Conservation (phyloP, 2,329 filamentous ascomycete species). For the Bipolaris cookei region DNA sequence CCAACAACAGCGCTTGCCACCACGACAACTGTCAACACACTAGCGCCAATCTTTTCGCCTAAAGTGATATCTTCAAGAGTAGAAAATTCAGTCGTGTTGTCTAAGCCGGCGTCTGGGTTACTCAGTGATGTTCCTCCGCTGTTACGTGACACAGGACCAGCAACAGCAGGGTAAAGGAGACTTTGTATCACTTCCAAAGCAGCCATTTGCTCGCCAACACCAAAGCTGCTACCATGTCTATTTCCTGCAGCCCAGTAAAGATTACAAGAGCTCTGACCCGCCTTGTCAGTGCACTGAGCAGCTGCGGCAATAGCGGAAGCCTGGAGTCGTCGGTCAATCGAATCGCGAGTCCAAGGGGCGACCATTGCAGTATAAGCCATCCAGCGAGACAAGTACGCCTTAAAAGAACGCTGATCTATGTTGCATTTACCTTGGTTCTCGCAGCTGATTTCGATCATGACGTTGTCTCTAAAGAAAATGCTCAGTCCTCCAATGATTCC, state of each 20-base stretch:
- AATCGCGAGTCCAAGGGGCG: constrained; percentile 45
- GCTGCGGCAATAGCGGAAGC: constrained; percentile 64
- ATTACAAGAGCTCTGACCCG: constrained; percentile 55
- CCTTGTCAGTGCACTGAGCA: constrained; percentile 59
- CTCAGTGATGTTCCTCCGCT: too few relatives aligned
- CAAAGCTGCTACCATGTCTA: constrained; percentile 56
- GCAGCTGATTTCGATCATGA: constrained; percentile 58
- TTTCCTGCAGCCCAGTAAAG: constrained; percentile 52
- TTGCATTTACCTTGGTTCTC: constrained; percentile 56
- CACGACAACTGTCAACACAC: too few relatives aligned
- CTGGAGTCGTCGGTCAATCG: constrained; percentile 60
- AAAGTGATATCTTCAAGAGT: too few relatives aligned
- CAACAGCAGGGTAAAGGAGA: constrained; percentile 49
- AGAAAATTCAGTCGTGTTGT: too few relatives aligned
- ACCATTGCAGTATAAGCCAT: constrained; percentile 51
- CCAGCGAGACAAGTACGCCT: constrained; percentile 53
- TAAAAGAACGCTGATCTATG: constrained; percentile 56
- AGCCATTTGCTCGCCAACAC: constrained; percentile 66
- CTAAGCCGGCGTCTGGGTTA: too few relatives aligned
- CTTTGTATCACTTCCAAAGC: constrained; percentile 61
- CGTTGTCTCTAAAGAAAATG: constrained; percentile 53
- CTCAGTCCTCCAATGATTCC: constrained; percentile 47
- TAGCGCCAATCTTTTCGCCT: too few relatives aligned
- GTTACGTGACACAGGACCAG: too few relatives aligned
- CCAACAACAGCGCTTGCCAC: too few relatives aligned